Percentiles rank a stretch among this genome's conserved stretches.
phyloP scores from a whole-genome alignment of 345 rosid genomes.

The Brassica rapa region DNA sequence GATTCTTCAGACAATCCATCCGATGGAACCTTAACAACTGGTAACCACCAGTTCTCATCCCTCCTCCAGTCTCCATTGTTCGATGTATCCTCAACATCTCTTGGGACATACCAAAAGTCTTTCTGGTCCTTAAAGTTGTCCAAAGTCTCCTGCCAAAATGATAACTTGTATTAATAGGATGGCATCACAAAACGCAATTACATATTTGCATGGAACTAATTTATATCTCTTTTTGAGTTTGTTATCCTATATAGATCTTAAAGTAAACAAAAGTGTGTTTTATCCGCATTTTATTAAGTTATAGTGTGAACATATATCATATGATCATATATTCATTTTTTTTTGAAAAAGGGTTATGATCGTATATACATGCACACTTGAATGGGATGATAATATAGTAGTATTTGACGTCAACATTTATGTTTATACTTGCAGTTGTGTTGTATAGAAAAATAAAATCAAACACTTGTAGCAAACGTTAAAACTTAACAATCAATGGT shows the following conservation, averaged over 20 bases:
- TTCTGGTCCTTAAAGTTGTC: slow-evolving; percentile 68
- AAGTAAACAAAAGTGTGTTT: background rate
- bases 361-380: background rate
- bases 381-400: background rate
- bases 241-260: background rate
- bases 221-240: background rate
- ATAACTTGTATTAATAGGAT: slow-evolving; percentile 13
- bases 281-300: background rate
- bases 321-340: background rate
- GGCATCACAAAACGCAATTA: background rate
- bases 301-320: background rate
- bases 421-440: background rate
- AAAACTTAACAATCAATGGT: background rate
- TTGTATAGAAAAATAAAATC: background rate
- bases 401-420: background rate
- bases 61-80: slow-evolving; percentile 45
- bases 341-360: too few relatives aligned
- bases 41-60: slow-evolving; percentile 91
- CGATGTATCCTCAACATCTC: slow-evolving; percentile 50
- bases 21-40: slow-evolving; percentile 65
- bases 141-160: slow-evolving; percentile 55
- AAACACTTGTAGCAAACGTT: background rate
- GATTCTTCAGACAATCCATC: slow-evolving; percentile 66
- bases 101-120: slow-evolving; percentile 88
- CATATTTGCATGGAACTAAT: background rate